Base-by-base conservation (phyloP, 1,284 basidiomycete genomes). In the Trichosporon coremiiforme region DNA sequence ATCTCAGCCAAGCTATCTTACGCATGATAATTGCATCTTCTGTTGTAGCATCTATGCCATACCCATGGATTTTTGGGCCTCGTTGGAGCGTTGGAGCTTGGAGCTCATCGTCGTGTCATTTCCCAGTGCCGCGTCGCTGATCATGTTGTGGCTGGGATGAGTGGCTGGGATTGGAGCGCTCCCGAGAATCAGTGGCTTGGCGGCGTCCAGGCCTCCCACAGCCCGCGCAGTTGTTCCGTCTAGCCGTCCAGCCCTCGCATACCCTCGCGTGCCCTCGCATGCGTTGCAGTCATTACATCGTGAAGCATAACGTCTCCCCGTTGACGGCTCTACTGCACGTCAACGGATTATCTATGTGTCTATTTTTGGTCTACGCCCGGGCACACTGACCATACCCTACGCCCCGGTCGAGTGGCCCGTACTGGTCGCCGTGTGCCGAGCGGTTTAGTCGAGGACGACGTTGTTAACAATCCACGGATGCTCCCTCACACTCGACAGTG, bases 381-480 rank as follows among this genome's bases (percentile, higher is more conserved):
- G 17, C 45, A 47, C 36, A 35, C 9, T 10, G 12, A 13, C 25
- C 25, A 25, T 25, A 25, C 25, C 25, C 25, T 25, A 35, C 33
- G 9, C 33, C 36, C 13, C 12, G 36, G 9, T 13, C 36, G 36
- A 10, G 25, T 25, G 36, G 10, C 36, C 3, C 13, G 9, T 38
- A 10, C 36, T 12, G 36, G 13, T 4, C 36, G 36, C 9, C 36
- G 12, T 12, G 12, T 13, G 36, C 36, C 36, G 13, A 10, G 13
- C 3, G 36, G 10, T 38, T 33, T 13, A 62, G 53, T 62, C 57
- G 17, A 62, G 57, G 4, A 60, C 45, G 33, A 62, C 57, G 17
- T 62, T 62, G 57, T 62, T 62, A 6, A 33, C 15, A 31, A 98
- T 90, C 95, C 95, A 98, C 9, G 93, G 92, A 77, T 98, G 95